phyloP scores from a whole-genome alignment of 140 eudicot species.

The Cichorium intybus region DNA sequence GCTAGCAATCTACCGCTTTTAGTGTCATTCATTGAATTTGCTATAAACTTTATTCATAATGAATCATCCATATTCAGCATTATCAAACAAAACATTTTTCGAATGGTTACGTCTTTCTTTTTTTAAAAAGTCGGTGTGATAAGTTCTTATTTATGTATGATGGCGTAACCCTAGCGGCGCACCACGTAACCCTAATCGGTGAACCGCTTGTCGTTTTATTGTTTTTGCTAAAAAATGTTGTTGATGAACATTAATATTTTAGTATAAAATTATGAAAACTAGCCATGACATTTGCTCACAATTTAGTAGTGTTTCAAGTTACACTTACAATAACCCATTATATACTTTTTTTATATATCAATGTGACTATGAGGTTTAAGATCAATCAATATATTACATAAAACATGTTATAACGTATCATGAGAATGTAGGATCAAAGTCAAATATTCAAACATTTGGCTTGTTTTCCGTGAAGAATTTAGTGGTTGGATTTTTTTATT shows the following conservation, averaged over 20 bases:
- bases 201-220: neutral
- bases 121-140: neutral
- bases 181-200: neutral
- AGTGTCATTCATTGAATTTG: neutral
- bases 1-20: conserved; percentile 4
- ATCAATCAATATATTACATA: neutral
- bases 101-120: neutral
- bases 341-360: too few relatives aligned
- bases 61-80: neutral
- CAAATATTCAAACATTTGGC: conserved; percentile 2
- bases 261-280: neutral
- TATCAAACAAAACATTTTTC: neutral
- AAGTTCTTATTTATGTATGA: neutral
- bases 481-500: conserved; percentile 8
- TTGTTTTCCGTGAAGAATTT: neutral
- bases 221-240: conserved; percentile 6
- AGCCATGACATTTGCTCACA: neutral
- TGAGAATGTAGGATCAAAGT: neutral
- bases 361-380: neutral
- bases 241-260: conserved; percentile 1
- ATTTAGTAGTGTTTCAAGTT: neutral
- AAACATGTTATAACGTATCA: neutral
- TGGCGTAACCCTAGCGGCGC: neutral
- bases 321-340: too few relatives aligned
- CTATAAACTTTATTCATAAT: neutral